Conservation (phyloP, 331 rosid species). For the Acacia concinna region DNA sequence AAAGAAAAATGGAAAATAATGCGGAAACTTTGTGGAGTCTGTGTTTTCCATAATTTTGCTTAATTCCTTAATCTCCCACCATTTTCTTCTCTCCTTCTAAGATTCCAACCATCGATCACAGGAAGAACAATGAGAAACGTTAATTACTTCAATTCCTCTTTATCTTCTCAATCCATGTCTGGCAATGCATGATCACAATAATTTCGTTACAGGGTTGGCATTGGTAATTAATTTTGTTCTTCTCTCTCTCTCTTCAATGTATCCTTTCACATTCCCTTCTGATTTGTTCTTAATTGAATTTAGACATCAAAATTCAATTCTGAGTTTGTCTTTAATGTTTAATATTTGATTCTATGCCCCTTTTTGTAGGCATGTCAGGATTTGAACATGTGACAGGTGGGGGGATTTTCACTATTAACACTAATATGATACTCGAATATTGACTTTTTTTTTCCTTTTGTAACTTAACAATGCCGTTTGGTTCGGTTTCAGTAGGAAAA, state of each 20-base stretch:
- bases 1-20: slow-evolving; percentile 9
- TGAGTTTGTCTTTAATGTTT: too few relatives aligned
- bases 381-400: too few relatives aligned
- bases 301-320: not conserved
- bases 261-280: not conserved
- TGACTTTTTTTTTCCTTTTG: not conserved
- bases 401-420: too few relatives aligned
- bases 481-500: slow-evolving; percentile 5
- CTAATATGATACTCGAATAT: too few relatives aligned
- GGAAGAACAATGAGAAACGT: not conserved
- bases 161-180: slow-evolving; percentile 1
- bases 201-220: slow-evolving; percentile 17
- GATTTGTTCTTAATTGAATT: slow-evolving; percentile 13
- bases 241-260: not conserved
- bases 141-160: not conserved
- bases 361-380: too few relatives aligned
- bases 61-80: not conserved
- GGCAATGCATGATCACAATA: slow-evolving; percentile 9
- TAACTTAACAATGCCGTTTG: not conserved
- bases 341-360: too few relatives aligned
- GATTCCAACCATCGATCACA: not conserved
- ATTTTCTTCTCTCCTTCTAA: slow-evolving; percentile 1
- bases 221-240: slow-evolving; percentile 32
- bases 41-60: not conserved
- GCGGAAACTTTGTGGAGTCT: not conserved